phyloP scores from a whole-genome alignment of 306 rosid genomes.

The Neltuma alba region DNA sequence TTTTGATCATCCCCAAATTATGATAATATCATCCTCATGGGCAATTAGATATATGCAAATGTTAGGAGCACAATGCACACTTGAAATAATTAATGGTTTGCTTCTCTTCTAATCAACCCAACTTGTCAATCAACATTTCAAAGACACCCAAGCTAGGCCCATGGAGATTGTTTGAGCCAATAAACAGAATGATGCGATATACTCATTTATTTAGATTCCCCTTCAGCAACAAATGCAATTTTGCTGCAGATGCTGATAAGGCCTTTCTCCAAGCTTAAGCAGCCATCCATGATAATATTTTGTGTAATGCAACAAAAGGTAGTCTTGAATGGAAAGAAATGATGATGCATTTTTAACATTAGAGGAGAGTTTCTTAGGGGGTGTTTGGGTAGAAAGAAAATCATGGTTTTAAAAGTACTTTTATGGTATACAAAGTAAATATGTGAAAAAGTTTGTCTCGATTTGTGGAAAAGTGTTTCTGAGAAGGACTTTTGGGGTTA shows the following conservation, averaged over 20 bases:
- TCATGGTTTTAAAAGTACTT: too few species aligned
- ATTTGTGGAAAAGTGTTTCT: too few species aligned
- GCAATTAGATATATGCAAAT: neutral
- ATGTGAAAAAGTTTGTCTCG: too few species aligned
- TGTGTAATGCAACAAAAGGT: conserved; percentile 68
- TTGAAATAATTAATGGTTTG: neutral
- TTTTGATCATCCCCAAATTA: neutral
- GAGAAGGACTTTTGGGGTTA: too few species aligned
- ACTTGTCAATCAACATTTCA: neutral
- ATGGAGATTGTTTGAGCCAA: neutral
- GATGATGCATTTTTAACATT: conserved; percentile 60
- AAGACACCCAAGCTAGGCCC: neutral
- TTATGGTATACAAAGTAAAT: too few species aligned
- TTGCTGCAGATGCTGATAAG: neutral
- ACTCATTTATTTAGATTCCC: neutral
- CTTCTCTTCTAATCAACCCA: neutral
- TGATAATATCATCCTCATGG: neutral
- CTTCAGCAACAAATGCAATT: conserved; percentile 31
- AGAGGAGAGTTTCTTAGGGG: too few species aligned
- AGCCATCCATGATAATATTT: neutral
- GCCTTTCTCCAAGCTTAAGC: conserved; percentile 49
- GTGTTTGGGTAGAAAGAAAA: too few species aligned
- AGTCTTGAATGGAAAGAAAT: conserved; percentile 57
- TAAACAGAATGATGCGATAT: neutral
- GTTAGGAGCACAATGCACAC: neutral